Percentiles rank a stretch among this genome's conserved stretches.
Evolutionary conservation across 2,329 filamentous ascomycete genomes (phyloP).

Genomic region (Thelonectria blattea): DNA sequence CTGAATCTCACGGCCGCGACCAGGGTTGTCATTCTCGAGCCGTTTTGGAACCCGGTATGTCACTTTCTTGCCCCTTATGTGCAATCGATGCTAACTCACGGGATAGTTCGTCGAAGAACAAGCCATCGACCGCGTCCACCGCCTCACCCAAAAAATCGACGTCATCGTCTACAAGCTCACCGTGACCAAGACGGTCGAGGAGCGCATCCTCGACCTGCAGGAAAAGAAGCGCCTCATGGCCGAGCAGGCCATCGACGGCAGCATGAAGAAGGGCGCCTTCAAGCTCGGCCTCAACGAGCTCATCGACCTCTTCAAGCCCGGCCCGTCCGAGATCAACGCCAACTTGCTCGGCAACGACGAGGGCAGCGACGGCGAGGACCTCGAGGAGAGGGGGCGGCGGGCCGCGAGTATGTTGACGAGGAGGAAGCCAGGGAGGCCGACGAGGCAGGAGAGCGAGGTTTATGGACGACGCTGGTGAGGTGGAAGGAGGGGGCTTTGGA

Average conservation of each 20-base stretch:
- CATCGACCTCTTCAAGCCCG: conserved; percentile 82
- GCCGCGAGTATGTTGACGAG: conserved; percentile 32
- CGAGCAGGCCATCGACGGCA: conserved; percentile 87
- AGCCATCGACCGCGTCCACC: conserved; percentile 96
- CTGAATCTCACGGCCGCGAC: conserved; percentile 94
- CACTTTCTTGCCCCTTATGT: background rate
- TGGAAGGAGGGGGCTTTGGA: conserved; percentile 1
- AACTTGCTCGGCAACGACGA: conserved; percentile 31
- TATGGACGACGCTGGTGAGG: conserved; percentile 51
- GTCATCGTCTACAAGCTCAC: conserved; percentile 96
- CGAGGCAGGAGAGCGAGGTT: conserved; percentile 46
- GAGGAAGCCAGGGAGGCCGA: conserved; percentile 33
- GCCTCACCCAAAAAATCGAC: conserved; percentile 94
- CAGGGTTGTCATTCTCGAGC: conserved; percentile 92
- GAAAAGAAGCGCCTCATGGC: conserved; percentile 92
- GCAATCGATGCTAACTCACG: conserved; percentile 14
- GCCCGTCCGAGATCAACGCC: conserved; percentile 43
- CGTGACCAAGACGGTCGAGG: conserved; percentile 85
- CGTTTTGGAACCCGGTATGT: conserved; percentile 94
- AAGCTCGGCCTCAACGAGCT: conserved; percentile 95
- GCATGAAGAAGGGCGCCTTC: conserved; percentile 72
- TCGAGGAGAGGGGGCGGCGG: conserved; percentile 29
- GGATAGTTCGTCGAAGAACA: conserved; percentile 92
- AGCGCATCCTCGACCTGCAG: conserved; percentile 92
- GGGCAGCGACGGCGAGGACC: conserved; percentile 15